phyloP scores from a whole-genome alignment of 169 alveolate species.

The Plasmodium vivax region DNA sequence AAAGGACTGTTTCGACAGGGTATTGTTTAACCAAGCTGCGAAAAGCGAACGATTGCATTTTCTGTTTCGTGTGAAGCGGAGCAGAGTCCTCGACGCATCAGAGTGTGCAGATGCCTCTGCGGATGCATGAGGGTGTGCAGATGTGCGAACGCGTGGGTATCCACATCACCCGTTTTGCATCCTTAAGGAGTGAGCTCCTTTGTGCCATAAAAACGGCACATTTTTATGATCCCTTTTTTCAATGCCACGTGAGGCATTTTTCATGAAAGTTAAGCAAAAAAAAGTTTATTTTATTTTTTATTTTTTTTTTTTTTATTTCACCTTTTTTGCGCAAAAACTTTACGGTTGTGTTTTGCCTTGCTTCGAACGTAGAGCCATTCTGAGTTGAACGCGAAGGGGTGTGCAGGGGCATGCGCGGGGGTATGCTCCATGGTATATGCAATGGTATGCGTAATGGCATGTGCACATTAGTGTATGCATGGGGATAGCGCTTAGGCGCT shows the following conservation, averaged over 20 bases:
- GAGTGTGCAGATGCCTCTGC: background rate
- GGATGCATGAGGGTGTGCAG: background rate
- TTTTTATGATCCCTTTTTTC: background rate
- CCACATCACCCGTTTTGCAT: background rate
- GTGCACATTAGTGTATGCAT: background rate
- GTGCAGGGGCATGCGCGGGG: background rate
- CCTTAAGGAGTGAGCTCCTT: background rate
- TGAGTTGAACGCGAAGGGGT: background rate
- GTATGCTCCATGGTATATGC: background rate
- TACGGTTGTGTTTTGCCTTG: background rate
- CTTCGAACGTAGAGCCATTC: background rate
- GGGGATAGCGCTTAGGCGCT: background rate
- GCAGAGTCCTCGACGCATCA: background rate
- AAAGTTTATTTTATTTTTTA: background rate
- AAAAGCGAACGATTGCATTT: background rate
- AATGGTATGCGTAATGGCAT: background rate
- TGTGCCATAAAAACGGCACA: background rate
- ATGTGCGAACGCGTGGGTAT: background rate
- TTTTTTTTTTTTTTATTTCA: background rate
- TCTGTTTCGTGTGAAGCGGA: conserved; percentile 17
- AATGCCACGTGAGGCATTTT: background rate
- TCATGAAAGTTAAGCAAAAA: background rate
- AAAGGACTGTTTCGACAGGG: background rate
- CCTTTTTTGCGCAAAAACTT: background rate
- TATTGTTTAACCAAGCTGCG: conserved; percentile 1